Evolutionary conservation across 768 basidiomycete species (phyloP).

Genomic region (Xanthoconium stramineum): DNA sequence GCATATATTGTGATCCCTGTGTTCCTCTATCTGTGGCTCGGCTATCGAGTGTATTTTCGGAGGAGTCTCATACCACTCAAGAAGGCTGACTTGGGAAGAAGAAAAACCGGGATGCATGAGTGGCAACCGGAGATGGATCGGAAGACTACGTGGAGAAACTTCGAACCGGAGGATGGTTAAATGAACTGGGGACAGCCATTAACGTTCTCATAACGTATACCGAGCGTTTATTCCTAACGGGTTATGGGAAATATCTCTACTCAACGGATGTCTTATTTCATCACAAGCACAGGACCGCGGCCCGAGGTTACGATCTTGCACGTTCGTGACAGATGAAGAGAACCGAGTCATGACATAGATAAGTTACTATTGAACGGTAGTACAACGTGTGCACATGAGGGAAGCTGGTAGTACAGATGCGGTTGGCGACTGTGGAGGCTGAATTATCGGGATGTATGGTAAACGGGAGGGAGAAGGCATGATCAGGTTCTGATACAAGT

Average conservation of each 20-base stretch:
- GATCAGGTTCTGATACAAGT: conserved; percentile 27
- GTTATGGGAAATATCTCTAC: not conserved
- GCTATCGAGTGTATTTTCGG: conserved; percentile 31
- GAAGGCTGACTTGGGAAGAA: conserved; percentile 36
- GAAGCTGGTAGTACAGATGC: conserved; percentile 27
- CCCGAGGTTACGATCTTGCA: conserved; percentile 2
- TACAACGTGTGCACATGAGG: conserved; percentile 19
- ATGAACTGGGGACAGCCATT: too few relatives aligned
- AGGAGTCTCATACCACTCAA: conserved; percentile 36
- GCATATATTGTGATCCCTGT: conserved; percentile 27
- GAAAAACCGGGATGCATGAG: conserved; percentile 56
- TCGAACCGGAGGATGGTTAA: too few relatives aligned
- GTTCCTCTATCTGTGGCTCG: conserved; percentile 35
- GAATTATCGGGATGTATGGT: conserved; percentile 6
- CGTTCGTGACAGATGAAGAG: conserved; percentile 2
- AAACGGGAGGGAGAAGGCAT: not conserved
- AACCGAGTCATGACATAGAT: conserved; percentile 10
- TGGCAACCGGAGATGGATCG: conserved; percentile 36
- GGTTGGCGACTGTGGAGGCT: not conserved
- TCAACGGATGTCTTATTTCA: not conserved
- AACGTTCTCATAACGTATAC: not conserved
- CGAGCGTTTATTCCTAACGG: too few relatives aligned
- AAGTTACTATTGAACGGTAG: conserved; percentile 19
- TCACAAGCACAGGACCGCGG: not conserved
- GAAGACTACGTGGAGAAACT: conserved; percentile 29